These are phyloP conservation scores for Phytophthora fragariaefolia DNA, from an alignment of 352 stramenopile species.

Conservation along the genomic window DNA sequence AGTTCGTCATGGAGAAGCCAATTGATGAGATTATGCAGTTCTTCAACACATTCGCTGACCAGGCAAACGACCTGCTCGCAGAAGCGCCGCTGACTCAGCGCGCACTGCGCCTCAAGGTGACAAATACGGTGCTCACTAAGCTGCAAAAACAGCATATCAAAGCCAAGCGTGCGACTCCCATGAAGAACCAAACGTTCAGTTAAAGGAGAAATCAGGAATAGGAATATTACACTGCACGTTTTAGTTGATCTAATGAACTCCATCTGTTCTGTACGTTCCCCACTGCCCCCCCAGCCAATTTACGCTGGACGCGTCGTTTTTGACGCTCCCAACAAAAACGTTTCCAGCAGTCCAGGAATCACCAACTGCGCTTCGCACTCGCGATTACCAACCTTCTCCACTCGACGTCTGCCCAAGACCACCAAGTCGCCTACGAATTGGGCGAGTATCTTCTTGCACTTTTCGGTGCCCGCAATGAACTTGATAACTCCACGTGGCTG, in stretches of 20 bases:
- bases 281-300: too few species aligned
- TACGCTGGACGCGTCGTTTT: not conserved
- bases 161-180: slow-evolving; percentile 52
- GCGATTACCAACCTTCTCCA: slow-evolving; percentile 15
- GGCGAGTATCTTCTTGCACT: slow-evolving; percentile 49
- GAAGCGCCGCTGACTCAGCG: slow-evolving; percentile 48
- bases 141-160: slow-evolving; percentile 74
- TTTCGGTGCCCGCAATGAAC: slow-evolving; percentile 26
- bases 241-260: slow-evolving; percentile 6
- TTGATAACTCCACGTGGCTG: slow-evolving; percentile 50
- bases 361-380: slow-evolving; percentile 39
- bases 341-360: slow-evolving; percentile 41
- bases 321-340: slow-evolving; percentile 33
- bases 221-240: not conserved
- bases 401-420: slow-evolving; percentile 32
- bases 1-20: slow-evolving; percentile 62
- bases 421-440: slow-evolving; percentile 49
- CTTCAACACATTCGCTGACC: slow-evolving; percentile 82
- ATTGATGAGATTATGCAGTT: slow-evolving; percentile 90
- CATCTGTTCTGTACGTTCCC: too few species aligned
- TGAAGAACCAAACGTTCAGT: slow-evolving; percentile 22
- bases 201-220: slow-evolving; percentile 6
- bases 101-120: slow-evolving; percentile 79
- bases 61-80: slow-evolving; percentile 64
- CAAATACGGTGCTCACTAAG: slow-evolving; percentile 76